Percentiles rank a stretch among this genome's conserved stretches.
Conservation (phyloP, 352 stramenopile genomes). For the Elongisporangium anandrum region DNA sequence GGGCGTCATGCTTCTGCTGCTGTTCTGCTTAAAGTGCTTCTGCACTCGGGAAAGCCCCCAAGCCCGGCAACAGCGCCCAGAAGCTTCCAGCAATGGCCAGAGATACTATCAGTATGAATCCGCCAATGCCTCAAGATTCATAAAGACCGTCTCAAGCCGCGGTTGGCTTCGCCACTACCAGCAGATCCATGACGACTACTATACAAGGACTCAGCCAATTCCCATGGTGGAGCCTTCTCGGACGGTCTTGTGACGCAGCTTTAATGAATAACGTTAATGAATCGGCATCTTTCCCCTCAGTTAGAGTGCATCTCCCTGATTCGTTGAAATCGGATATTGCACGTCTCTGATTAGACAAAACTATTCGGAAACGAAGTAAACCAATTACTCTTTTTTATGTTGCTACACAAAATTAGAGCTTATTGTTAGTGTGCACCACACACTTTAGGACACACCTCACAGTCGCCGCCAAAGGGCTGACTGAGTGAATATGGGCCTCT, state of each 20-base stretch:
- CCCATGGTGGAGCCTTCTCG: not conserved
- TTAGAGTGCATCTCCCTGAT: too few species aligned
- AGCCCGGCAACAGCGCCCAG: not conserved
- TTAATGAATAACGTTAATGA: too few species aligned
- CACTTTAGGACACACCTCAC: too few species aligned
- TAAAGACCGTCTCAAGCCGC: not conserved
- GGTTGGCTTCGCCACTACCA: not conserved
- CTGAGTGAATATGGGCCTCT: constrained; percentile 5
- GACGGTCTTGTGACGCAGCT: not conserved
- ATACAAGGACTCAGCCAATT: not conserved
- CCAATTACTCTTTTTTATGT: too few species aligned
- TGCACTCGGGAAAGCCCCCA: not conserved
- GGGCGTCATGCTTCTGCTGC: not conserved
- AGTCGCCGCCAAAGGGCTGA: too few species aligned
- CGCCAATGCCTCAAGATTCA: not conserved
- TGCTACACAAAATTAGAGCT: too few species aligned
- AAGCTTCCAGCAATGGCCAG: not conserved
- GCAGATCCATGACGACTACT: not conserved
- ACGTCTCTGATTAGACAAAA: too few species aligned
- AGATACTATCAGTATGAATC: not conserved
- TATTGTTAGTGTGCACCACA: not conserved
- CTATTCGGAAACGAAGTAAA: too few species aligned
- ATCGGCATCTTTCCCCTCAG: too few species aligned
- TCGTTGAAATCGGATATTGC: too few species aligned
- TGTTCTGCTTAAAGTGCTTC: not conserved